Evolutionary conservation across 2,329 filamentous ascomycete species (phyloP).

Genomic region (Aspergillus viridinutans): DNA sequence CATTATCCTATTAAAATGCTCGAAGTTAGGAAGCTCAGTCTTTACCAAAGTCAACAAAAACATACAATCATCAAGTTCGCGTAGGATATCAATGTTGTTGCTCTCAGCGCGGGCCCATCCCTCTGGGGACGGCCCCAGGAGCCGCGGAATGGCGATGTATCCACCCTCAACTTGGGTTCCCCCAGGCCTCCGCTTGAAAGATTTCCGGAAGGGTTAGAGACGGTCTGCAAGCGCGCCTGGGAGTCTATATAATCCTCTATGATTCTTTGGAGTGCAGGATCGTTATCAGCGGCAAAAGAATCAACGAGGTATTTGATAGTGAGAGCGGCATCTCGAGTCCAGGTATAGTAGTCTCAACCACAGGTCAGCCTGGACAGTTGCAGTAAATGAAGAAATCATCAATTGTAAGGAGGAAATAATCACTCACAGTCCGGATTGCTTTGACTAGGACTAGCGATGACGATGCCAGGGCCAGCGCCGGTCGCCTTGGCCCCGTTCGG

Average conservation of each 20-base stretch:
- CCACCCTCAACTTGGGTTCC: slow-evolving; percentile 69
- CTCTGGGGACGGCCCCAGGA: slow-evolving; percentile 74
- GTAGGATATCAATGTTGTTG: slow-evolving; percentile 68
- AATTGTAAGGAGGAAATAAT: not conserved
- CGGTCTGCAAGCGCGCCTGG: slow-evolving; percentile 62
- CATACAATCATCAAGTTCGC: slow-evolving; percentile 63
- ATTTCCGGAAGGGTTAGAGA: slow-evolving; percentile 65
- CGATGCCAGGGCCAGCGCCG: slow-evolving; percentile 49
- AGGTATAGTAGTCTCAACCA: slow-evolving; percentile 66
- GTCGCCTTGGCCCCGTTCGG: slow-evolving; percentile 46
- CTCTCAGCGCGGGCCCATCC: slow-evolving; percentile 73
- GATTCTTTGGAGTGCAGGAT: slow-evolving; percentile 54
- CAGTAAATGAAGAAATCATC: not conserved
- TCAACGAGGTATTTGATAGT: slow-evolving; percentile 67
- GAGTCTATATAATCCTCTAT: slow-evolving; percentile 66
- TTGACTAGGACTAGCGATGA: slow-evolving; percentile 56
- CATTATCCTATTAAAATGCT: slow-evolving; percentile 43
- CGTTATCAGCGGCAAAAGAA: slow-evolving; percentile 56
- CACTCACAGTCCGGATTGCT: slow-evolving; percentile 50
- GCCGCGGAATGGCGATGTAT: slow-evolving; percentile 58
- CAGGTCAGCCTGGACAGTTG: not conserved
- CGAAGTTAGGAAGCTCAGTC: not conserved
- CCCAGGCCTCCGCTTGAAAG: slow-evolving; percentile 53
- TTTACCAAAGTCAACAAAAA: not conserved
- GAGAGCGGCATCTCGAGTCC: slow-evolving; percentile 72